Evolutionary conservation across 1,284 basidiomycete genomes (phyloP).

Genomic region (Heterobasidion parviporum): DNA sequence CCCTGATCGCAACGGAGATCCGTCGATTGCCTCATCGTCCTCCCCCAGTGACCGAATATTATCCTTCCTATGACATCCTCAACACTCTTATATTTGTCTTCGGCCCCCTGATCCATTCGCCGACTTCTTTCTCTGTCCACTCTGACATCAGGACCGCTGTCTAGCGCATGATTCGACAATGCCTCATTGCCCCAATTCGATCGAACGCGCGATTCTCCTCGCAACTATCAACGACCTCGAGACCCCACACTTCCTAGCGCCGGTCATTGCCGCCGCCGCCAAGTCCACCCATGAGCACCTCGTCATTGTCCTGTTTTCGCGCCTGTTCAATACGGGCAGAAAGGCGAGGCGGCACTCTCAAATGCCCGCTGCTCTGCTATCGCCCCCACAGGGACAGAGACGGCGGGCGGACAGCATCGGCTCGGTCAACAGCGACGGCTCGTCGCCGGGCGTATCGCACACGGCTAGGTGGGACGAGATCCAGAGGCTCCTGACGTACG

Average conservation of each 20-base stretch:
- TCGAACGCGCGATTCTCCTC: slow-evolving; percentile 36
- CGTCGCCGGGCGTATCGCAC: slow-evolving; percentile 31
- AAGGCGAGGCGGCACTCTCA: slow-evolving; percentile 11
- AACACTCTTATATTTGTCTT: no score
- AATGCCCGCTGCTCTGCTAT: background rate
- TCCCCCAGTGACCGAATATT: no score
- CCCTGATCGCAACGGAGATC: no score
- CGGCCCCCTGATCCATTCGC: background rate
- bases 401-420: background rate
- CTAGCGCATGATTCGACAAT: slow-evolving; percentile 8
- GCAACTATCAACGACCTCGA: slow-evolving; percentile 40
- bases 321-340: slow-evolving; percentile 34
- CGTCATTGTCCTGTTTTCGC: slow-evolving; percentile 53
- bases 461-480: slow-evolving; percentile 48
- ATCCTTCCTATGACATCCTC: no score
- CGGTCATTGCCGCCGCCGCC: slow-evolving; percentile 42
- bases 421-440: slow-evolving; percentile 3
- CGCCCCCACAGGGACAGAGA: background rate
- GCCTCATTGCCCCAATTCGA: slow-evolving; percentile 8
- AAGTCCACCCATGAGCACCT: slow-evolving; percentile 39
- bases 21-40: no score
- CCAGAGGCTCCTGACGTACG: slow-evolving; percentile 60
- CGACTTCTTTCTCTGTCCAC: background rate
- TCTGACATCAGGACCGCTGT: background rate
- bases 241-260: slow-evolving; percentile 43